Evolutionary conservation across 257 asterid genomes (phyloP).

Genomic region (Primulina huaijiensis): DNA sequence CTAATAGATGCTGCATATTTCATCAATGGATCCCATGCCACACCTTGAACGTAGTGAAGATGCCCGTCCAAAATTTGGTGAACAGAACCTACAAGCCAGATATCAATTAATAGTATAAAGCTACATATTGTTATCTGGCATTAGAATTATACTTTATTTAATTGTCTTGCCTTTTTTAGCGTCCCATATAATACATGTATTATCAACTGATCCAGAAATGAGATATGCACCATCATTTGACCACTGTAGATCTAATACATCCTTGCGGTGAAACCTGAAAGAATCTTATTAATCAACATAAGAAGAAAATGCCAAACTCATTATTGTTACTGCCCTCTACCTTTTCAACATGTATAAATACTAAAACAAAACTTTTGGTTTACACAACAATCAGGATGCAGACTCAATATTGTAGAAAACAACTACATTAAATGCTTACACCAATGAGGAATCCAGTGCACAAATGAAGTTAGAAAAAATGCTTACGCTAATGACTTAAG

Average conservation of each 20-base stretch:
- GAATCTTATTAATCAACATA: slow-evolving; percentile 20
- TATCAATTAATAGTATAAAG: slow-evolving; percentile 8
- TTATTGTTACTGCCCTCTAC: neutral
- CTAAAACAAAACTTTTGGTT: slow-evolving; percentile 18
- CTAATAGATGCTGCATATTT: slow-evolving; percentile 88
- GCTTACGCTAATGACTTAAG: slow-evolving; percentile 79
- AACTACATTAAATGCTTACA: slow-evolving; percentile 50
- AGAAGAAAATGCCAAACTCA: neutral
- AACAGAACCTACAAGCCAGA: slow-evolving; percentile 55
- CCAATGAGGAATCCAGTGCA: slow-evolving; percentile 32
- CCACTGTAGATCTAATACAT: slow-evolving; percentile 92
- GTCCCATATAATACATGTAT: slow-evolving; percentile 96
- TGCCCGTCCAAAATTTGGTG: slow-evolving; percentile 88
- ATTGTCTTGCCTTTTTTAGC: slow-evolving; percentile 57
- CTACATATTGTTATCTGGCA: neutral
- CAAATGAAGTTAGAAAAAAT: neutral
- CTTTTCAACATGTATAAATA: slow-evolving; percentile 11
- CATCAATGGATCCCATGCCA: slow-evolving; percentile 89
- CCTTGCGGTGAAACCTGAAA: slow-evolving; percentile 92
- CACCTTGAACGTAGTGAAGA: slow-evolving; percentile 96
- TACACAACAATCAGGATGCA: slow-evolving; percentile 18
- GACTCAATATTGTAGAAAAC: slow-evolving; percentile 6
- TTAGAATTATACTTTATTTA: slow-evolving; percentile 10
- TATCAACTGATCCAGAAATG: slow-evolving; percentile 96
- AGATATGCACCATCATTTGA: slow-evolving; percentile 78